These are phyloP conservation scores for Boletus insuetus DNA, from an alignment of 768 basidiomycete genomes.

Conservation along the genomic window DNA sequence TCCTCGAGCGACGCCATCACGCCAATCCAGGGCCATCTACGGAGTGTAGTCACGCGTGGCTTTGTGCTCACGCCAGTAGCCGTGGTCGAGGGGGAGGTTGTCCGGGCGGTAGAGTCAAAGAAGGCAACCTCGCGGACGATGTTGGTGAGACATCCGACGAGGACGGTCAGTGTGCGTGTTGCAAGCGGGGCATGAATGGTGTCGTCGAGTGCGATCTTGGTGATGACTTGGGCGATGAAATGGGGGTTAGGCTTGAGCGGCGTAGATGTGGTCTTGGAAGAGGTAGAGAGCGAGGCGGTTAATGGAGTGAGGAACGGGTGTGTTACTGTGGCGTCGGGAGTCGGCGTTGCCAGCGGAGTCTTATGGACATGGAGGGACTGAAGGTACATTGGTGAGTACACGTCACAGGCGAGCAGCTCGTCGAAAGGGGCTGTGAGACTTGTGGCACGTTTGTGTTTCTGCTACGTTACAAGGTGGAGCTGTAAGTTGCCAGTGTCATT, in stretches of 20 bases:
- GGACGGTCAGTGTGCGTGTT: conserved; percentile 41
- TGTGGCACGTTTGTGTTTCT: too few relatives aligned
- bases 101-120: conserved; percentile 51
- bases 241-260: conserved; percentile 68
- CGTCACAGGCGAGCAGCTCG: too few relatives aligned
- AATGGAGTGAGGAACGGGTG: conserved; percentile 56
- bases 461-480: too few relatives aligned
- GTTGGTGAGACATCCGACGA: conserved; percentile 55
- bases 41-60: conserved; percentile 69
- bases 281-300: conserved; percentile 59
- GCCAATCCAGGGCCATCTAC: conserved; percentile 59
- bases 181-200: conserved; percentile 3
- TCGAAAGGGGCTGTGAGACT: too few relatives aligned
- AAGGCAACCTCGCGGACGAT: conserved; percentile 58
- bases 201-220: conserved; percentile 47
- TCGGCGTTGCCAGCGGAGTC: conserved; percentile 29
- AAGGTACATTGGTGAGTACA: too few relatives aligned
- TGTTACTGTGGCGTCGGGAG: conserved; percentile 41
- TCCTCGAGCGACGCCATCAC: conserved; percentile 50
- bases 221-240: conserved; percentile 65
- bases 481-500: too few relatives aligned
- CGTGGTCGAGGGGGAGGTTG: conserved; percentile 40
- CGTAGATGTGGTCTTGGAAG: conserved; percentile 72
- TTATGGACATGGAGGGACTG: too few relatives aligned
- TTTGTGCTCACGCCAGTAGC: conserved; percentile 49